Conservation (phyloP, 768 basidiomycete genomes). For the Tubosaeta brunneosetosa region DNA sequence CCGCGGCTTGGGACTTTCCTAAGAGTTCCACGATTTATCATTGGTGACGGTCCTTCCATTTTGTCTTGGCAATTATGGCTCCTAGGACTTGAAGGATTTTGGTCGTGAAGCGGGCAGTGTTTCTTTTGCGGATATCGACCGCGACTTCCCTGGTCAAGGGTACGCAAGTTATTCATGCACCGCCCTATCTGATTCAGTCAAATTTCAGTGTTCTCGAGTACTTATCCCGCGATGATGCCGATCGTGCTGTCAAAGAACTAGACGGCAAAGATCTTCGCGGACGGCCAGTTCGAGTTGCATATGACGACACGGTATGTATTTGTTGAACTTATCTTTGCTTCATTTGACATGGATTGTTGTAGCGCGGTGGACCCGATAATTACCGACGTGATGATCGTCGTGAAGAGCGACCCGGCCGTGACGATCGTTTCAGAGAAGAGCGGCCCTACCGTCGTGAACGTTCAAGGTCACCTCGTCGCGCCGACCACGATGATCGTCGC, state of each 20-base stretch:
- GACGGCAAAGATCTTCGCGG: conserved; percentile 88
- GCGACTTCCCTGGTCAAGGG: conserved; percentile 84
- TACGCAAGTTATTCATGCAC: conserved; percentile 33
- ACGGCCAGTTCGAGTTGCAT: conserved; percentile 65
- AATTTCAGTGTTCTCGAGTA: conserved; percentile 80
- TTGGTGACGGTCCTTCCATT: conserved; percentile 6
- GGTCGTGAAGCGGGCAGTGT: conserved; percentile 92
- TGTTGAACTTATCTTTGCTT: background rate
- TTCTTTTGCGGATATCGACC: conserved; percentile 92
- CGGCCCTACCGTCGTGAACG: conserved; percentile 66
- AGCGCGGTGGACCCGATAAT: conserved; percentile 69
- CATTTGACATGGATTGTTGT: background rate
- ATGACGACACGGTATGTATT: conserved; percentile 55
- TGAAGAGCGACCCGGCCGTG: conserved; percentile 50
- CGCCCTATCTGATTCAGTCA: conserved; percentile 5
- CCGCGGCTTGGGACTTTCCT: background rate
- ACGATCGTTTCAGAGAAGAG: conserved; percentile 56
- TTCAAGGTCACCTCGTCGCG: conserved; percentile 77
- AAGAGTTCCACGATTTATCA: conserved; percentile 21
- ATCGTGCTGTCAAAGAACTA: conserved; percentile 85
- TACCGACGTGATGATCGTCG: conserved; percentile 73
- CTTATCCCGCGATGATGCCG: conserved; percentile 82
- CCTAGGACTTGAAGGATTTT: conserved; percentile 95
- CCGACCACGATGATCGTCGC: conserved; percentile 72
- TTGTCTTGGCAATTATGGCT: conserved; percentile 30